Evolutionary conservation across 805 yeast genomes (phyloP), one percentile per base, ranked within the genome.

Genomic region (Wickerhamomyces xylosicus): DNA sequence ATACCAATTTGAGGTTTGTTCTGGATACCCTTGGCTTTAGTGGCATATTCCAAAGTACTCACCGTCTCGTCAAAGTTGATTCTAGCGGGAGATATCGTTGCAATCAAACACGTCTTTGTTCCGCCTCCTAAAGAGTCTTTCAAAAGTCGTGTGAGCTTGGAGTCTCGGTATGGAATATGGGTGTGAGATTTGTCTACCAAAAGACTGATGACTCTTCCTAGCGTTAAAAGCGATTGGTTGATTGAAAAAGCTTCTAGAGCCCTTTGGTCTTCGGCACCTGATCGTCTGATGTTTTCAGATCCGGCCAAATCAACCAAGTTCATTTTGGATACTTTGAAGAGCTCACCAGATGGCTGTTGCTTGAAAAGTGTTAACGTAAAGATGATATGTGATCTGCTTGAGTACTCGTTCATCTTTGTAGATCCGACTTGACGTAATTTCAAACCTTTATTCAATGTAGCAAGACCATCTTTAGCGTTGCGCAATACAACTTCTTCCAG

Each of bases 241-340:
- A 89, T 89, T 16, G 85, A 76, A 0, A 96, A 97, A 0, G 97
- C 95, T 54, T 90, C 98, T 47, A 86, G 78, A 0, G 95, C 96
- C 34, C 95, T 69, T 54, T 77, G 81, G 47, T 83, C 78, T 19
- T 75, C 68, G 0, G 97, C 95, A 3, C 98, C 98, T 0, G 95
- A 84, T 50, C 86, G 67, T 48, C 72, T 74, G 39, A 90, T 80
- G 55, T 89, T 89, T 57, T 90, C 98, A 5, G 95, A 84, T 1
- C 98, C 97, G 0, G 97, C 98, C 46, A 90, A 67, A 62, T 90
- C 97, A 5, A 90, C 97, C 18, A 89, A 64, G 55, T 89, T 86
- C 66, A 86, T 75, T 51, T 85, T 86, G 6, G 87, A 77, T 19
- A 71, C 59, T 44, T 77, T 63, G 43, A 70, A 69, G 19, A 64